Base-by-base conservation (phyloP, 768 basidiomycete species). In the Dentipellis sp. region DNA sequence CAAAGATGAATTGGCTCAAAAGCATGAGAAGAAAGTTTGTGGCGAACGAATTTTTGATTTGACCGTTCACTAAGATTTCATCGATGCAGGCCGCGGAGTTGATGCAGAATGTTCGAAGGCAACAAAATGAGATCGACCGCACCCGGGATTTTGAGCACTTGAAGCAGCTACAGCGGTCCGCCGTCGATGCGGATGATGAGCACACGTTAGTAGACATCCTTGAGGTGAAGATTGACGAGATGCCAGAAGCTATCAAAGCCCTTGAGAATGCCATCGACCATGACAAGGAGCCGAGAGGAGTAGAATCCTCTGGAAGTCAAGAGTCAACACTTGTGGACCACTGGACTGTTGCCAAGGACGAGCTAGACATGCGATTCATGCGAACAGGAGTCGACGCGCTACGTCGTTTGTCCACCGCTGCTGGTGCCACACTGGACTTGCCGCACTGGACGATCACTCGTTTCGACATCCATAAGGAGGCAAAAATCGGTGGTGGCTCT, bases 361-460 rank as follows among this genome's bases (percentile, higher is more conserved):
- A 80, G 17, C 74, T 88, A 23, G 82, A 88, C 60, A 75, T 75
- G 37, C 82, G 84, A 66, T 88, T 88, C 65, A 76, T 88, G 54
- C 84, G 88, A 65, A 78, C 74, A 34, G 82, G 86, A 5, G 82
- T 89, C 53, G 87, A 88, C 53, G 83, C 85, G 4, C 72, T 90
- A 59, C 71, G 81, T 54, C 72, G 86, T 59, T 69, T 90, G 72
- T 84, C 81, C 59, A 66, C 65, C 22, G 58, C 56, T 40, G 47
- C 61, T 21, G 59, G 64, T 53, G 52, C 64, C 39, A 54, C 60
- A 10, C 29, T 22, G 23, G 29, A 29, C 6, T 63, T 88, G 35
- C 88, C 88, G 0, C 77, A 74, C 59, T 91, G 88, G 88, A 88
- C 88, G 3, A 89, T 90, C 62, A 90, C 88, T 47, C 81, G 81